phyloP scores from a whole-genome alignment of 768 basidiomycete genomes.

The Mycena epipterygia region DNA sequence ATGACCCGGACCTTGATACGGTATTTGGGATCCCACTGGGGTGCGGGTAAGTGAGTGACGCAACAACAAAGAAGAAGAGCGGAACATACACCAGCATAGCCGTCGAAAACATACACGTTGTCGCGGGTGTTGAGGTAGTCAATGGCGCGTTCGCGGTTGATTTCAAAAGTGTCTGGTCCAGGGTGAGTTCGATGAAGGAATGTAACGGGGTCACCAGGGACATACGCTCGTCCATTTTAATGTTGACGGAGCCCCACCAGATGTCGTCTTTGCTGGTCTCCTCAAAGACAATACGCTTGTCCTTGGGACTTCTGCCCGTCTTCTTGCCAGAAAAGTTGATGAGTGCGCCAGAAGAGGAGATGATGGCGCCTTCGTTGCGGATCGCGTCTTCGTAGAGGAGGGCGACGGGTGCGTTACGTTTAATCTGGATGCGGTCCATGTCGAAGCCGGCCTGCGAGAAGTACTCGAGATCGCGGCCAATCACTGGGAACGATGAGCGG shows the following conservation, averaged over 20 bases:
- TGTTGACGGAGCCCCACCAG: slow-evolving; percentile 99
- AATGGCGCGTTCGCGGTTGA: slow-evolving; percentile 98
- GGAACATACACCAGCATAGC: slow-evolving; percentile 84
- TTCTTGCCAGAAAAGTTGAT: slow-evolving; percentile 99
- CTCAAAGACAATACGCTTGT: slow-evolving; percentile 99
- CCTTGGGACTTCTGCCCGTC: slow-evolving; percentile 97
- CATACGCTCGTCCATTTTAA: slow-evolving; percentile 97
- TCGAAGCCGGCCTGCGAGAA: slow-evolving; percentile 99
- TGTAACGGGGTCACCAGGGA: slow-evolving; percentile 34
- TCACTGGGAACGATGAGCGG: slow-evolving; percentile 64
- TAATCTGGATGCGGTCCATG: slow-evolving; percentile 97
- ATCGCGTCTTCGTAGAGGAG: slow-evolving; percentile 98
- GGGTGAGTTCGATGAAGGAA: slow-evolving; percentile 1
- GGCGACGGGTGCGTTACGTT: slow-evolving; percentile 92
- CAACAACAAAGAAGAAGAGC: slow-evolving; percentile 13
- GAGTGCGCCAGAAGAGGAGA: slow-evolving; percentile 94
- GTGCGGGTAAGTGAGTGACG: slow-evolving; percentile 30
- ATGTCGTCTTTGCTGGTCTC: slow-evolving; percentile 96
- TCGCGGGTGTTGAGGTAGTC: slow-evolving; percentile 99
- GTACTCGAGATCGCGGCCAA: slow-evolving; percentile 94
- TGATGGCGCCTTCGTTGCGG: slow-evolving; percentile 98
- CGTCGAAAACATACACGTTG: slow-evolving; percentile 98
- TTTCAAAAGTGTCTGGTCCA: slow-evolving; percentile 93
- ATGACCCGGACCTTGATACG: slow-evolving; percentile 99
- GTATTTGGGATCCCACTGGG: slow-evolving; percentile 97